Base-by-base conservation (phyloP, 2,329 filamentous ascomycete genomes). In the Sclerotinia nivalis region DNA sequence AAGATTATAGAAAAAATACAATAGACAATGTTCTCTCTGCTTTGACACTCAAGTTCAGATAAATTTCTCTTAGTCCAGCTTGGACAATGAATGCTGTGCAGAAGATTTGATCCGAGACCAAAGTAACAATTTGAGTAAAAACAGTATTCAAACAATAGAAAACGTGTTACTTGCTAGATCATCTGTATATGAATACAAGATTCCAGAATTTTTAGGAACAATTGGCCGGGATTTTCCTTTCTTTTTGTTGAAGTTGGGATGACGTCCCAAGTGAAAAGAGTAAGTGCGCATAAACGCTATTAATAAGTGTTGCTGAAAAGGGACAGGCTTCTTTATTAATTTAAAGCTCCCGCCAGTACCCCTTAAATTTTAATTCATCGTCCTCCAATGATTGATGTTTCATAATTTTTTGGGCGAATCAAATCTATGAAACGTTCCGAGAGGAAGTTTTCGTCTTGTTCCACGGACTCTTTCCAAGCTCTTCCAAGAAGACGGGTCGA, bases 1-100 rank as follows among this genome's bases (percentile, higher is more conserved):
- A 66, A 58, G 25, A 47, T 58, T 58, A 45, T 40, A 58, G 7
- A 28, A 67, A 66, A 67, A 37, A 25, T 34, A 37, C n/a, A 60
- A 28, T 37, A 22, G 31, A n/a, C 8, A 12, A 50, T 4, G 8
- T 52, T 52, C 5, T 15, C 20, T 40, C 20, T 52, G 61, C 61
- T 64, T 64, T 64, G 61, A 64, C 47, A 9, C n/a, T 50, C 2
- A n/a, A 25, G 15, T 52, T 64, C 31, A 50, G 31, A 64, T 28
- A n/a, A 28, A 64, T 52, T 28, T 34, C 4, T 37, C 20, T n/a
- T 64, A 58, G 55, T 58, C 55, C 55, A n/a, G 55, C 55, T 58
- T 58, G 34, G 12, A 58, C 34, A 40, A 7, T 64, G 47, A 64
- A 64, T 31, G 34, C 45, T 50, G 31, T 64, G 31, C 60, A 50